Base-by-base conservation (phyloP, 352 stramenopile species). In the Paralagenidium karlingii region DNA sequence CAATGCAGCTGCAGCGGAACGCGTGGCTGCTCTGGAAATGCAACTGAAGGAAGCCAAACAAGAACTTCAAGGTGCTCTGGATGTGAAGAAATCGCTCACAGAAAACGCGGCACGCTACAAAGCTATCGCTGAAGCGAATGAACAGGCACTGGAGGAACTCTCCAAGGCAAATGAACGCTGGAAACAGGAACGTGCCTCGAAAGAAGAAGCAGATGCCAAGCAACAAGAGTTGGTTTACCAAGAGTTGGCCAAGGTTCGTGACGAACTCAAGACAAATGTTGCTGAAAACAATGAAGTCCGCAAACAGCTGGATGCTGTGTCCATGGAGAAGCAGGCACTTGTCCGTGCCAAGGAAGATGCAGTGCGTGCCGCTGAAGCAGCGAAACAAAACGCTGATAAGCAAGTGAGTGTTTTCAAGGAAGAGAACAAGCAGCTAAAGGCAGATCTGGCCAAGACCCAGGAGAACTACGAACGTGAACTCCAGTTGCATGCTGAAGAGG, bases 401-500 rank as follows among this genome's bases (percentile, higher is more conserved):
- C 56, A 86, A 34, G 47, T 83, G 34, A 47, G 45, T 8, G 53
- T 49, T 24, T 43, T 82, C 8, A 58, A 60, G 25, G 52, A 77
- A 11, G 67, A 79, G 39, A 62, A 77, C 36, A 38, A 39, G 1
- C 47, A 45, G 11, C 50, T 82, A 40, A 67, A 70, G 25, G 38
- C 38, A 1, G 69, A 82, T 24, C 36, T 83, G 5, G 46, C 53
- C 0, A 56, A 38, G 1, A 69, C 75, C 9, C 68, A 78, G 24
- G 66, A 76, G 15, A 86, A 90, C 44, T 94, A 94, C 39, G 74
- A 89, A 42, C 71, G 78, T 8, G 80, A 94, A 42, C 45, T 94
- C 18, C 73, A 89, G 43, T 49, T 87, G 28, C 80, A 90, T 30
- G 68, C 78, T 0, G 51, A 58, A 3, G 66, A 86, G 45, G 68